Evolutionary conservation across 306 rosid species (phyloP).

Genomic region (Lathyrus sativus): DNA sequence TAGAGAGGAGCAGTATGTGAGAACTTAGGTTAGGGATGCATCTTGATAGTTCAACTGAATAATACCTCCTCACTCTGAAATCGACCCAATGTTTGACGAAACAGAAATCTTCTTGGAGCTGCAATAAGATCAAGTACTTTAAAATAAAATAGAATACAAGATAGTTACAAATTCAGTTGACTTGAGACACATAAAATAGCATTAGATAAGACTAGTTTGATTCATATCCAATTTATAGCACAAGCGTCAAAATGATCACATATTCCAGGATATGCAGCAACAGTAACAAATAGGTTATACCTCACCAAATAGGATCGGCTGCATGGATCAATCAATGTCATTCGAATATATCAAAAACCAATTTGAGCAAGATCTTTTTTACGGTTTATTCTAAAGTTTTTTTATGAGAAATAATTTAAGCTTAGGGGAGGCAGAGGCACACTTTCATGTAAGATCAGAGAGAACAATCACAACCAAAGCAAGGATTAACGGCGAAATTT

Average conservation of each 20-base stretch:
- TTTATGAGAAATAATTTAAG: not conserved
- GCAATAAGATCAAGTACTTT: slow-evolving; percentile 32
- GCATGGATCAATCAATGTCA: slow-evolving; percentile 6
- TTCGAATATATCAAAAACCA: not conserved
- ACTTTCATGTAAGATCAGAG: not conserved
- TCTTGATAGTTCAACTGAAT: slow-evolving; percentile 27
- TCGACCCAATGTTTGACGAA: slow-evolving; percentile 84
- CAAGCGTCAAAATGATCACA: slow-evolving; percentile 4
- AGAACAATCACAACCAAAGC: not conserved
- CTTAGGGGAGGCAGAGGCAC: not conserved
- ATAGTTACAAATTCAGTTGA: slow-evolving; percentile 13
- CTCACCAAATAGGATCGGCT: slow-evolving; percentile 2
- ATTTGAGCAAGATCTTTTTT: not conserved
- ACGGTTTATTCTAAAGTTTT: slow-evolving; percentile 18
- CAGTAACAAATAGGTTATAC: slow-evolving; percentile 10
- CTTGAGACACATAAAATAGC: slow-evolving; percentile 6
- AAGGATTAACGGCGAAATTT: not conserved
- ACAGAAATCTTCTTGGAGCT: slow-evolving; percentile 90
- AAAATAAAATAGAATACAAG: slow-evolving; percentile 20
- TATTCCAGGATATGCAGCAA: slow-evolving; percentile 21
- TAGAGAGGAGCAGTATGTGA: slow-evolving; percentile 4
- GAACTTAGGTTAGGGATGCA: slow-evolving; percentile 19
- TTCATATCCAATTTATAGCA: slow-evolving; percentile 1
- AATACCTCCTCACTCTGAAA: slow-evolving; percentile 84
- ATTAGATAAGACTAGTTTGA: not conserved